Base-by-base conservation (phyloP, 2,329 filamentous ascomycete genomes). In the Talaromyces sp. region DNA sequence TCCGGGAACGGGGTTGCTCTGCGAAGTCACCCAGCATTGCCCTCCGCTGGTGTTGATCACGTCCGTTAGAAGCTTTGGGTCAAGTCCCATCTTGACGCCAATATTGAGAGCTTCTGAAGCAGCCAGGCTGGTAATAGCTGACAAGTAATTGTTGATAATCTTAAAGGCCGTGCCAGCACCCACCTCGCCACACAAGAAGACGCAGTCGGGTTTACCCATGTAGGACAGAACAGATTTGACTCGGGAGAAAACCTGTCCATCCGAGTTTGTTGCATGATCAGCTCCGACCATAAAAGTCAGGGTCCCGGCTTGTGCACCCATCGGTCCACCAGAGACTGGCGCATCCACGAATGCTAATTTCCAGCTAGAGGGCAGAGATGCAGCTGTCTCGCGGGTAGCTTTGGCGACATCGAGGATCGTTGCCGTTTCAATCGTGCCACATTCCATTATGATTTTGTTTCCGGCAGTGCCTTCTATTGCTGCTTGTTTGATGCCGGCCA, bases 271-370 rank as follows among this genome's bases (percentile, higher is more conserved):
- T 50, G 65, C 68, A 44, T 72, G 70, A 61, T 80, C 76, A 61
- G 80, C 72, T 57, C 82, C 83, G 34, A 85, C 74, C 77, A 86
- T 85, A 74, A 85, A 84, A 57, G 83, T 81, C n/a, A 83, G 74
- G 4, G 79, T 82, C 6, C 73, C 82, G 34, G 77, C 79, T 58
- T 79, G 71, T 5, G 81, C 81, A 18, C 81, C 81, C 23, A 82
- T 73, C 18, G 79, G 78, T 12, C 82, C 81, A 44, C 81, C 81
- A 42, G 79, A 81, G 36, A 83, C 81, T 2, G 81, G 81, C 0
- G 80, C 75, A 62, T 83, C 81, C 67, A 81, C 81, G 69, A 83
- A 83, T 28, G 52, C 34, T 33, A 61, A 16, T 33, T 31, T 57
- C 42, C 47, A 53, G 16, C 2, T 14, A 5, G 70, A 73, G 8